phyloP scores from a whole-genome alignment of 75 land plant species.

The Isoetes taiwanensis region DNA sequence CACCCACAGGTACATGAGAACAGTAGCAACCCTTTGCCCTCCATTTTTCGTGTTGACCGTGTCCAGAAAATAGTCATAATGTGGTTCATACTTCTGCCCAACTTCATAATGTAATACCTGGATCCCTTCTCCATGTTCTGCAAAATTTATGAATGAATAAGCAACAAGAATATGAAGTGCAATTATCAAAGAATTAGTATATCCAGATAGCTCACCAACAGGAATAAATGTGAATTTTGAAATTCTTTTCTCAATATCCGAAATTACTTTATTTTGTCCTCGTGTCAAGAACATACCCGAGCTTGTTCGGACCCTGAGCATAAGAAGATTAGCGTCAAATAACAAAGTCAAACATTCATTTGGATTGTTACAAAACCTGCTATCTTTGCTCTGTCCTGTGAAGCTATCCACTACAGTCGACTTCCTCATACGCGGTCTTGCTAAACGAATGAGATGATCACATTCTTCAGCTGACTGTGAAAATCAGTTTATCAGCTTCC shows the following conservation, averaged over 20 bases:
- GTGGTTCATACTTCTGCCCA: neutral
- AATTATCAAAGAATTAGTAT: too few relatives aligned
- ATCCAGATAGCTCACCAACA: neutral
- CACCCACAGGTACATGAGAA: neutral
- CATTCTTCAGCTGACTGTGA: neutral
- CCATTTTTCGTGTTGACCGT: neutral
- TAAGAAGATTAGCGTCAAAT: neutral
- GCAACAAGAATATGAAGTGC: neutral
- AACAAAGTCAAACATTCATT: neutral
- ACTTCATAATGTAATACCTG: neutral
- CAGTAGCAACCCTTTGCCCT: neutral
- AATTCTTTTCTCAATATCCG: neutral
- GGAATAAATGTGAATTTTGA: neutral
- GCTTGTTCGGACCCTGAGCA: neutral
- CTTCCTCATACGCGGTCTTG: neutral
- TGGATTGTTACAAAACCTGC: too few relatives aligned
- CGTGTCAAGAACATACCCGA: neutral
- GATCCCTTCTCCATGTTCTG: neutral
- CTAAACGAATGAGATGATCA: neutral
- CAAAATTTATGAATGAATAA: neutral
- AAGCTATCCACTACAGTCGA: neutral
- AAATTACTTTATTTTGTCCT: neutral
- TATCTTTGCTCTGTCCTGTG: neutral
- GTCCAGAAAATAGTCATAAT: neutral
- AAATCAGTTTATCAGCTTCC: too few relatives aligned